phyloP scores from a whole-genome alignment of 345 rosid genomes.

The Cochlearia excelsa region DNA sequence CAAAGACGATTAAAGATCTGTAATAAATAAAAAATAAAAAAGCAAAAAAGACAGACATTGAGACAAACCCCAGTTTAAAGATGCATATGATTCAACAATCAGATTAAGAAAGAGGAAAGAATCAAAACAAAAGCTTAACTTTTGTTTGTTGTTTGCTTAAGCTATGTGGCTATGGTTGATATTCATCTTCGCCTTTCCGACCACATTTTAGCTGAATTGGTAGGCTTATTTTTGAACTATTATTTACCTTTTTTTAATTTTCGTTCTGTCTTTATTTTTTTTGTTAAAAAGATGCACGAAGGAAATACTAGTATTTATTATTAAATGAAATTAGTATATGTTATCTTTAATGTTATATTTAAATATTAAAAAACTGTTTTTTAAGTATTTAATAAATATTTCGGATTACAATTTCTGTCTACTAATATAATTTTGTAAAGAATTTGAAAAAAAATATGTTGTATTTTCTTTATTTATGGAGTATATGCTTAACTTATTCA shows the following conservation, averaged over 20 bases:
- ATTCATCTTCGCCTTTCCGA: slow-evolving; percentile 14
- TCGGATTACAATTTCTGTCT: too few relatives aligned
- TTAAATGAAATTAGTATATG: too few relatives aligned
- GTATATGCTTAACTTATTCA: too few relatives aligned
- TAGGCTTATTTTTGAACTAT: slow-evolving; percentile 18
- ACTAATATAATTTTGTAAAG: too few relatives aligned
- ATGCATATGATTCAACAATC: slow-evolving; percentile 23
- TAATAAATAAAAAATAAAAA: neutral
- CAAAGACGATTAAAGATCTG: slow-evolving; percentile 29
- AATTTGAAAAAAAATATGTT: too few relatives aligned
- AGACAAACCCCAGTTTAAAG: slow-evolving; percentile 27
- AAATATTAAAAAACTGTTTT: too few relatives aligned
- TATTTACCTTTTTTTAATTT: slow-evolving; percentile 11
- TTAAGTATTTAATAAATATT: too few relatives aligned
- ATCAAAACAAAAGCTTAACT: slow-evolving; percentile 10
- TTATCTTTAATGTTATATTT: too few relatives aligned
- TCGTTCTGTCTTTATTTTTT: too few relatives aligned
- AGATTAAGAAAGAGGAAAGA: neutral
- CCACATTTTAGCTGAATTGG: slow-evolving; percentile 30
- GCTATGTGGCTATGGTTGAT: slow-evolving; percentile 15
- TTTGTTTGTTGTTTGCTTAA: neutral
- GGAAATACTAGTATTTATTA: slow-evolving; percentile 24
- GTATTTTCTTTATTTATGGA: too few relatives aligned
- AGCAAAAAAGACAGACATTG: neutral
- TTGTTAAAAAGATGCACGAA: slow-evolving; percentile 30